Conservation (phyloP, 768 basidiomycete genomes). For the Galerina sulciceps region DNA sequence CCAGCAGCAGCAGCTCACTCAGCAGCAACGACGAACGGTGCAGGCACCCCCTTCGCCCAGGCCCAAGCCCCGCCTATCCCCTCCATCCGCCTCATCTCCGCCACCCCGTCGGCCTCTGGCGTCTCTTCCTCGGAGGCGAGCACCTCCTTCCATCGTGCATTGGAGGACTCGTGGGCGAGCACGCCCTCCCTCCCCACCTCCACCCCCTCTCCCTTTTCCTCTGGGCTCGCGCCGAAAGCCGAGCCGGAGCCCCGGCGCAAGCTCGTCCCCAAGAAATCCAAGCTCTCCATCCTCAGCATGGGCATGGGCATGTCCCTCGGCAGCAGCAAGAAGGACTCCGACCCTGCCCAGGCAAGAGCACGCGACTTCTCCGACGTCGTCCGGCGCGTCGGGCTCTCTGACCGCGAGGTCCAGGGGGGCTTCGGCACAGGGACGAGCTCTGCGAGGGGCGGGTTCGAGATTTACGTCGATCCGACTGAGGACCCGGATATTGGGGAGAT, state of each 20-base stretch:
- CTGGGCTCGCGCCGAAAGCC: conserved; percentile 29
- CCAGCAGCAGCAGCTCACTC: no score
- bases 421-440: conserved; percentile 12
- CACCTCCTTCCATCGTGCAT: conserved; percentile 34
- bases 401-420: not conserved
- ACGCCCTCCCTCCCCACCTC: conserved; percentile 19
- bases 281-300: conserved; percentile 47
- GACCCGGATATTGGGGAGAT: conserved; percentile 74
- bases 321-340: conserved; percentile 29
- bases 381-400: conserved; percentile 46
- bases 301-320: conserved; percentile 11
- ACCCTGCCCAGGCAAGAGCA: conserved; percentile 32
- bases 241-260: conserved; percentile 35
- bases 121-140: conserved; percentile 40
- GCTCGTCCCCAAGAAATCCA: conserved; percentile 77
- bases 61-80: conserved; percentile 37
- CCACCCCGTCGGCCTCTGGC: conserved; percentile 63
- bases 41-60: not conserved
- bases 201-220: conserved; percentile 9
- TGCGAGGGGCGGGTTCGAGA: conserved; percentile 64
- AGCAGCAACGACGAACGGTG: not conserved
- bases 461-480: conserved; percentile 66
- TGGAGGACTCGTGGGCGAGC: conserved; percentile 41
- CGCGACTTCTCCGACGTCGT: conserved; percentile 61
- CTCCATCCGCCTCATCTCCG: conserved; percentile 71